phyloP scores from a whole-genome alignment of 2,329 filamentous ascomycete species.

The Mollisiaceae sp. region DNA sequence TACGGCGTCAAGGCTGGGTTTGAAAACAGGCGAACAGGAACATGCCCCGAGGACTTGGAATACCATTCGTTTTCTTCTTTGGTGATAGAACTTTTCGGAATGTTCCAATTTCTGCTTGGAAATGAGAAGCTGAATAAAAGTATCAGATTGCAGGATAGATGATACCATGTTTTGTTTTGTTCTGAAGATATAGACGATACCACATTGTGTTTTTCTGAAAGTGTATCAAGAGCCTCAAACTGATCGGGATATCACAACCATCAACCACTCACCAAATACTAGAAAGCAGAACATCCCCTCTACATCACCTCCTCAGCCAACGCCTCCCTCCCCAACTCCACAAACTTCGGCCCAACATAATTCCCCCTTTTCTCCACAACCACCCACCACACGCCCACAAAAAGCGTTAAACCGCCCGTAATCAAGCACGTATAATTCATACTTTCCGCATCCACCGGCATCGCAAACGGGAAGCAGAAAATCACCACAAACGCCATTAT shows the following conservation, averaged over 20 bases:
- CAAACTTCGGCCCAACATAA: constrained; percentile 18
- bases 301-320: constrained; percentile 19
- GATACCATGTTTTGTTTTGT: too few species aligned
- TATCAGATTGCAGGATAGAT: too few species aligned
- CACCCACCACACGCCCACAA: constrained; percentile 48
- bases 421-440: constrained; percentile 59
- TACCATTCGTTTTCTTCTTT: too few species aligned
- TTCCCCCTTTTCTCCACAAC: constrained; percentile 35
- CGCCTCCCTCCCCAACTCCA: constrained; percentile 11
- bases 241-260: background rate
- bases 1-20: too few species aligned
- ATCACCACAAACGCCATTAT: constrained; percentile 65
- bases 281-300: background rate
- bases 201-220: too few species aligned
- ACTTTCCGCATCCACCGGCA: constrained; percentile 49
- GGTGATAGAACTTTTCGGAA: too few species aligned
- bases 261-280: background rate
- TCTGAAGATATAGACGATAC: too few species aligned
- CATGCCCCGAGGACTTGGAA: too few species aligned
- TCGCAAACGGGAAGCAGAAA: constrained; percentile 60
- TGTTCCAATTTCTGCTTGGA: too few species aligned
- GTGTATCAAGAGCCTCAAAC: too few species aligned
- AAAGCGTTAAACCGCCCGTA: constrained; percentile 48
- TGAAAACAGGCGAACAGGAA: too few species aligned
- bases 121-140: too few species aligned